Conservation (phyloP, 2,329 filamentous ascomycete genomes). For the Conoideocrella luteorostrata region DNA sequence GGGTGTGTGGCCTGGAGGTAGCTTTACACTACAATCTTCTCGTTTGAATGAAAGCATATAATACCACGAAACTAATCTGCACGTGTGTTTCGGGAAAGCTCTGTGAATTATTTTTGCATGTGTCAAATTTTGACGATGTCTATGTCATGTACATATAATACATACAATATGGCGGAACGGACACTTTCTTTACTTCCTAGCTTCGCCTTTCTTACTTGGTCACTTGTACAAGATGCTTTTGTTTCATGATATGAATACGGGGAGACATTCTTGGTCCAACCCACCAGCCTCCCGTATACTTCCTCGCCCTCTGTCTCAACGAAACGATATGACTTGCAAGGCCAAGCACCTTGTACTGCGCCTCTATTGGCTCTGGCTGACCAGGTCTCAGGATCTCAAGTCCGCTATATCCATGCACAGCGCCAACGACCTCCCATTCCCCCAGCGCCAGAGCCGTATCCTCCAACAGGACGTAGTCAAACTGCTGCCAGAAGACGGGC, state of each 20-base stretch:
- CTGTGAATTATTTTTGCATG: no score
- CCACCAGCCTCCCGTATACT: constrained; percentile 56
- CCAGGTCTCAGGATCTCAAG: constrained; percentile 51
- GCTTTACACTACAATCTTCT: background rate
- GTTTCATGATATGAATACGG: constrained; percentile 43
- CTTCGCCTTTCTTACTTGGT: background rate
- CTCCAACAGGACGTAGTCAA: constrained; percentile 58
- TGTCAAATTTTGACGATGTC: no score
- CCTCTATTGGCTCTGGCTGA: constrained; percentile 5
- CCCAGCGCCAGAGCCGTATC: constrained; percentile 40
- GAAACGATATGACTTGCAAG: constrained; percentile 33
- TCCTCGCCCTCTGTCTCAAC: constrained; percentile 35
- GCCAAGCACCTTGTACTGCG: constrained; percentile 33
- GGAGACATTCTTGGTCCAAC: constrained; percentile 55
- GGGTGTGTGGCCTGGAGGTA: no score
- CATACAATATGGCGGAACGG: no score
- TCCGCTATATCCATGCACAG: constrained; percentile 52
- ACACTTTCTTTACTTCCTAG: background rate
- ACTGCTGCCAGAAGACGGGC: constrained; percentile 54
- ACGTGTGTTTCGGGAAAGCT: no score
- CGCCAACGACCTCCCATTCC: constrained; percentile 49
- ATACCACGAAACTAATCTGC: background rate
- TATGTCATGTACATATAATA: no score
- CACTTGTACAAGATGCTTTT: constrained; percentile 8
- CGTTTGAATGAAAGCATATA: background rate